Base-by-base conservation (phyloP, 2,329 filamentous ascomycete genomes). In the Venturia carpophila region DNA sequence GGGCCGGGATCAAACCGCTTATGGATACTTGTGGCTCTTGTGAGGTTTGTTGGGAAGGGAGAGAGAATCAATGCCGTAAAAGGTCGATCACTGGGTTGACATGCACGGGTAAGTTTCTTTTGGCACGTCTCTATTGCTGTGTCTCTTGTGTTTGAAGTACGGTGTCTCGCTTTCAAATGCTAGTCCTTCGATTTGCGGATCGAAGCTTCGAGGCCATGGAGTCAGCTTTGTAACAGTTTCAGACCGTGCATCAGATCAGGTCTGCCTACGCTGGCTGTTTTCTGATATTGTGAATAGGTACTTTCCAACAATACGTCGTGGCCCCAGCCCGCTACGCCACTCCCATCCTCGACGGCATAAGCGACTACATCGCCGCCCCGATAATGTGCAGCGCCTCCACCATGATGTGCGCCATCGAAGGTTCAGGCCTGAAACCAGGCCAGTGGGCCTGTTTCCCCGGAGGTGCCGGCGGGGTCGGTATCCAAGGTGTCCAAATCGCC, bases 261-360 rank as follows among this genome's bases (percentile, higher is more conserved):
- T n/a, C n/a, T n/a, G n/a, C n/a, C n/a, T n/a, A n/a, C n/a, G n/a
- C n/a, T n/a, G n/a, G n/a, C n/a, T n/a, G n/a, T n/a, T n/a, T n/a
- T n/a, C n/a, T n/a, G n/a, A n/a, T n/a, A n/a, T n/a, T n/a, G 1
- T 17, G 10, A 7, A 17, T 13, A 56, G 79, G 83, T 1, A 82
- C 82, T 0, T 87, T 85, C 71, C 81, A 84, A 72, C 82, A 87
- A 71, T 87, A 87, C 70, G 74, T 86, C 47, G 76, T 79, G 15
- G 80, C 79, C 0, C 83, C 84, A 0, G 83, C 82, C 17, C 77
- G 77, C 47, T 84, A 84, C 69, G 82, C 82, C 0, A 78, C 78
- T 0, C 75, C 78, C 24, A 84, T 86, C 65, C 84, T 83, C 0
- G 80, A 85, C 42, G 82, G 79, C 0, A 79, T 86, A 0, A 72